A percentile compares a stretch with the other conserved stretches of the same genome.
Conservation (phyloP, 352 stramenopile genomes). For the Phytophthora brassicae region DNA sequence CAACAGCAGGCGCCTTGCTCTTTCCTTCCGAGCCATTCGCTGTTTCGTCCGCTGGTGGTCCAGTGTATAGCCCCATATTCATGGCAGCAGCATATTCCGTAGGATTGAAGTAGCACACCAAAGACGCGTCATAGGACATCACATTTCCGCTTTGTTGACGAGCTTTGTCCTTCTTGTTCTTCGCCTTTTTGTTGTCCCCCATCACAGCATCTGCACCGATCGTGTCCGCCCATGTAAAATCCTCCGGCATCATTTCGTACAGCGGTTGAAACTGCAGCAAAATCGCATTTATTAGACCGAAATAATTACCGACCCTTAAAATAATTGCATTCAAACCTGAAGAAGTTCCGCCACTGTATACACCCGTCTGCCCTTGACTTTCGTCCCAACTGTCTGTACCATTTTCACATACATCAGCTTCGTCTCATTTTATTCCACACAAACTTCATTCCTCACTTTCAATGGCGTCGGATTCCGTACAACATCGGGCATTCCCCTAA, state of each 20-base stretch:
- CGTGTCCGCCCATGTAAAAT: slow-evolving; percentile 66
- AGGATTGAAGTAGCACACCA: slow-evolving; percentile 80
- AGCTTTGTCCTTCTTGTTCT: slow-evolving; percentile 54
- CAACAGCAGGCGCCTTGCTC: slow-evolving; percentile 13
- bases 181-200: slow-evolving; percentile 51
- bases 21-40: slow-evolving; percentile 18
- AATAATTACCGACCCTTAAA: neutral
- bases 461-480: slow-evolving; percentile 40
- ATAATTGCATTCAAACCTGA: slow-evolving; percentile 30
- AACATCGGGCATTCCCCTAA: slow-evolving; percentile 47
- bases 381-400: slow-evolving; percentile 39
- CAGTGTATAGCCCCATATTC: slow-evolving; percentile 63
- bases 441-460: slow-evolving; percentile 30
- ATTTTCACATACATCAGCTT: neutral
- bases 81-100: slow-evolving; percentile 68
- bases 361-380: slow-evolving; percentile 52
- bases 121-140: slow-evolving; percentile 72
- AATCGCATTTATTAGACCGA: neutral
- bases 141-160: slow-evolving; percentile 28
- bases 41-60: slow-evolving; percentile 26
- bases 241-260: slow-evolving; percentile 63
- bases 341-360: slow-evolving; percentile 71
- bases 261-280: slow-evolving; percentile 62
- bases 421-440: neutral
- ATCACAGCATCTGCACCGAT: slow-evolving; percentile 51